These are phyloP conservation scores for Microbotryum silenes-acaulis DNA, from an alignment of 1,284 basidiomycete species.

Conservation along the genomic window DNA sequence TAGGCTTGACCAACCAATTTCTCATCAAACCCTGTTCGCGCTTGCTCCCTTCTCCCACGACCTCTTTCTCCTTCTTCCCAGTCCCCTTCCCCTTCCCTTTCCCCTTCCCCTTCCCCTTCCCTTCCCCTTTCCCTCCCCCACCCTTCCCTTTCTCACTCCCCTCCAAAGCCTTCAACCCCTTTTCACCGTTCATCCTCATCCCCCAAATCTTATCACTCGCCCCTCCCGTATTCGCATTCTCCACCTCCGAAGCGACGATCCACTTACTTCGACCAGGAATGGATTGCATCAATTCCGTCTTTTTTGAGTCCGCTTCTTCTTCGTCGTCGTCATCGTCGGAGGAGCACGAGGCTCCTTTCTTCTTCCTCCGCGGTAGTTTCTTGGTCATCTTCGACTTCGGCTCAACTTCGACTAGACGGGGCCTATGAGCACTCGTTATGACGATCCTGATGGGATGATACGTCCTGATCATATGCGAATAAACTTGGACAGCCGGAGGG, in stretches of 20 bases:
- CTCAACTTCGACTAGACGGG: not conserved
- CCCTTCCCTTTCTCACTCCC: not conserved
- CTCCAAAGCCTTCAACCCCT: not conserved
- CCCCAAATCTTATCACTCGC: conserved; percentile 29
- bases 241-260: conserved; percentile 52
- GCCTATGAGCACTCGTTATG: conserved; percentile 15
- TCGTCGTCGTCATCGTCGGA: not conserved
- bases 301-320: not conserved
- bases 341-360: not conserved
- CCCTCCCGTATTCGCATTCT: conserved; percentile 47
- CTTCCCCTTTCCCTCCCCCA: not conserved
- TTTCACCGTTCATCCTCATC: conserved; percentile 1
- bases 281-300: conserved; percentile 9
- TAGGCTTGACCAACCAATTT: not conserved
- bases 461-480: conserved; percentile 84
- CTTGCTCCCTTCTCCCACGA: not conserved
- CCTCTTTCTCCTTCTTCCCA: conserved; percentile 8
- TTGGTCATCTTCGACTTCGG: not conserved
- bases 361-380: not conserved
- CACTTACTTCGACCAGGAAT: conserved; percentile 43
- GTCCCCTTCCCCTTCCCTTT: not conserved
- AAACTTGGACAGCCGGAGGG: conserved; percentile 60
- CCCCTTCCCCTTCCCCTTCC: not conserved
- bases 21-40: not conserved
- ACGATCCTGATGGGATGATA: conserved; percentile 59